Percentiles rank a stretch among this genome's conserved stretches.
Conservation (phyloP, 805 yeast species). For the Tetrapisispora iriomotensis region DNA sequence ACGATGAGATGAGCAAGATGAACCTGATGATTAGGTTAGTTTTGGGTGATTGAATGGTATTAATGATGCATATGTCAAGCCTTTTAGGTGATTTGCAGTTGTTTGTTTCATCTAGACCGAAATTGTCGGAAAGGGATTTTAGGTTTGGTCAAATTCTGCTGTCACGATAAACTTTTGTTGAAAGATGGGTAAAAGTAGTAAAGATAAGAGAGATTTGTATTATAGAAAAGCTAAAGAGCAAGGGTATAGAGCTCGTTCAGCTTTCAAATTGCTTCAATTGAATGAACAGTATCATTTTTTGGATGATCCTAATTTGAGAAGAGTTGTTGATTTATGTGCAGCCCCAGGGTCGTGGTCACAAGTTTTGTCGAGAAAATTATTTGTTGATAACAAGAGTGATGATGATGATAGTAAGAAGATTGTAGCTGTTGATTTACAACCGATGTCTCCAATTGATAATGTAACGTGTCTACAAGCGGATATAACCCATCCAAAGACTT, state of each 20-base stretch:
- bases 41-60: too few species aligned
- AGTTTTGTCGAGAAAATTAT: constrained; percentile 67
- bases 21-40: too few species aligned
- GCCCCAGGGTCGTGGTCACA: constrained; percentile 99
- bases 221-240: constrained; percentile 93
- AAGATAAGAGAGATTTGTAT: constrained; percentile 88
- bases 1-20: too few species aligned
- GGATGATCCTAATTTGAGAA: constrained; percentile 45
- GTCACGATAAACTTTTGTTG: too few species aligned
- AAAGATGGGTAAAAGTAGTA: constrained; percentile 85
- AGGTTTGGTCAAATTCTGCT: too few species aligned
- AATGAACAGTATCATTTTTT: constrained; percentile 84
- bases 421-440: constrained; percentile 92
- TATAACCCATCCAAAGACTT: constrained; percentile 90
- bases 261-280: constrained; percentile 83
- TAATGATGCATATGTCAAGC: too few species aligned
- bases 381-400: constrained; percentile 30
- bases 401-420: constrained; percentile 48
- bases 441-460: constrained; percentile 92
- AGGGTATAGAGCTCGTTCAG: constrained; percentile 96
- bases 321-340: constrained; percentile 96
- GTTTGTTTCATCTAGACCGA: too few species aligned
- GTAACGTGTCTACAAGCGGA: constrained; percentile 92
- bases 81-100: too few species aligned
- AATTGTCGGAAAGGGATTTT: too few species aligned